Conservation (phyloP, 495 filamentous ascomycete genomes). For the Aspergillus campestris region DNA sequence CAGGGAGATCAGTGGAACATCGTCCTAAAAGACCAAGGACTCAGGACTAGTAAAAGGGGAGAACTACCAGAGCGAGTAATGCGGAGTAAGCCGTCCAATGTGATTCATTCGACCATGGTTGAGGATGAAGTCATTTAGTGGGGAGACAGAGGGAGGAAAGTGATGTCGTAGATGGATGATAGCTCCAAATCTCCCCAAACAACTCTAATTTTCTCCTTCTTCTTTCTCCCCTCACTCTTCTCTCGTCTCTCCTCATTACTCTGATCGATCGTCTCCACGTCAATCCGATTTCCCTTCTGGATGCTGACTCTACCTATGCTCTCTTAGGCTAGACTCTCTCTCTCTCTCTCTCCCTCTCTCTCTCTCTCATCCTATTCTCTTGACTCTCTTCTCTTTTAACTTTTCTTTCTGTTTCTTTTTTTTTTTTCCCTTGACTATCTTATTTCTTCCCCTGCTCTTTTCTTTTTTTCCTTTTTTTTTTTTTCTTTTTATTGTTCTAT, state of each 20-base stretch:
- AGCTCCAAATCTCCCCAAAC: no score
- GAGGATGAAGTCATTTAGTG: no score
- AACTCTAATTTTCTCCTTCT: neutral
- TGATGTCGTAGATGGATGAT: neutral
- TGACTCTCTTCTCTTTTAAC: neutral
- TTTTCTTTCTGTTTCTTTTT: slow-evolving; percentile 2
- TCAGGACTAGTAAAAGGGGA: no score
- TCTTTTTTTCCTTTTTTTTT: neutral
- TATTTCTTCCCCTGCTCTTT: no score
- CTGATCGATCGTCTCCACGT: neutral
- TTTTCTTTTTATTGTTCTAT: neutral
- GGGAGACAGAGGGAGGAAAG: neutral
- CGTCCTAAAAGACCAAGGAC: no score
- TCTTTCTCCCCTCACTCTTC: neutral
- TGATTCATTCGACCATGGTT: no score
- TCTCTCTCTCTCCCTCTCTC: neutral
- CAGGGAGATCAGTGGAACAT: no score
- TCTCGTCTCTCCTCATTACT: neutral
- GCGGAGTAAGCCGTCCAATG: no score
- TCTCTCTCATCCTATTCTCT: slow-evolving; percentile 1
- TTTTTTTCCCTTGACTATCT: neutral
- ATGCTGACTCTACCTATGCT: slow-evolving; percentile 1
- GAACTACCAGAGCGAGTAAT: no score
- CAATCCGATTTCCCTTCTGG: no score
- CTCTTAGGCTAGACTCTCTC: neutral